phyloP scores from a whole-genome alignment of 495 filamentous ascomycete genomes.

The Xylaria scruposa region DNA sequence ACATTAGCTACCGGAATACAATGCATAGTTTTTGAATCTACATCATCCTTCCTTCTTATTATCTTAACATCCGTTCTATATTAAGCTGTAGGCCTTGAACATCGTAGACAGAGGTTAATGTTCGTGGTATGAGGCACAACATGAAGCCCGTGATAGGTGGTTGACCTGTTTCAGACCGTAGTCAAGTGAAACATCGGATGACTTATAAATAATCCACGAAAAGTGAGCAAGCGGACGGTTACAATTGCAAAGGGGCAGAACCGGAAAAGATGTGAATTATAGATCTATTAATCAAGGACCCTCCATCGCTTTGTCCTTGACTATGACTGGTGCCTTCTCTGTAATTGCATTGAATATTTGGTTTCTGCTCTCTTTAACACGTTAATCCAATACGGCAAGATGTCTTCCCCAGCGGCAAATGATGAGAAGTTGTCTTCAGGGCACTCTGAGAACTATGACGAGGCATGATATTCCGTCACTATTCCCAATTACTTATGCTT shows the following conservation, averaged over 20 bases:
- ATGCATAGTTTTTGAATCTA: neutral
- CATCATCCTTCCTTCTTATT: neutral
- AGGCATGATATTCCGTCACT: neutral
- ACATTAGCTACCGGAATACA: neutral
- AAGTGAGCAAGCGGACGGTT: neutral
- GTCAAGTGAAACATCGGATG: neutral
- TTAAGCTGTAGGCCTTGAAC: neutral
- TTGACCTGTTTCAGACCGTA: neutral
- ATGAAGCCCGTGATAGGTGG: neutral
- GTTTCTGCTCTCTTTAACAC: neutral
- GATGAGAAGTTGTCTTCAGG: neutral
- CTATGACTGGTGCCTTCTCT: neutral
- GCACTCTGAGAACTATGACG: constrained; percentile 2
- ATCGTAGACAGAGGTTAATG: neutral
- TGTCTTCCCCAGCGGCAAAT: neutral
- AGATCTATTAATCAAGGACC: neutral
- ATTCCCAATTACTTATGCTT: neutral
- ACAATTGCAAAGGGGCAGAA: neutral
- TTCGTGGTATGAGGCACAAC: neutral
- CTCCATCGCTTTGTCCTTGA: neutral
- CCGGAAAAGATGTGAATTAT: neutral
- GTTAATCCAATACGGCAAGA: neutral
- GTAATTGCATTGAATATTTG: neutral
- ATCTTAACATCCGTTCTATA: constrained; percentile 8
- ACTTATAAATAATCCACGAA: constrained; percentile 7